A percentile compares a stretch with the other conserved stretches of the same genome.
Evolutionary conservation across 2,329 filamentous ascomycete genomes (phyloP).

Genomic region (Pseudogymnoascus sp.): DNA sequence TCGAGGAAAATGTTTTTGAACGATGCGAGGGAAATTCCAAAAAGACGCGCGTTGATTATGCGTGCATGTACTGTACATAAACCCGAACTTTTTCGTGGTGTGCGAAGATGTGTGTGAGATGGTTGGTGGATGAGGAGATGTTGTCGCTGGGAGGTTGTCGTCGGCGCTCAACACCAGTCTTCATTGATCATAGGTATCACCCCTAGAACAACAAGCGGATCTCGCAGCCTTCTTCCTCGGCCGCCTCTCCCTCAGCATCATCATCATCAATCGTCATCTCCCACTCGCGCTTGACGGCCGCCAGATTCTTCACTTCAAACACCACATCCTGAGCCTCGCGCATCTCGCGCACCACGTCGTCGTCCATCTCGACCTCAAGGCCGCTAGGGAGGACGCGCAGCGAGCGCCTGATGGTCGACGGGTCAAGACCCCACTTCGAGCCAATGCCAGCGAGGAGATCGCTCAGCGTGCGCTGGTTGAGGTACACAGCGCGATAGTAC

Average conservation of each 20-base stretch:
- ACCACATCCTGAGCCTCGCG: conserved; percentile 90
- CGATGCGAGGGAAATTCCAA: not conserved
- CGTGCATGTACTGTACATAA: not conserved
- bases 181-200: not conserved
- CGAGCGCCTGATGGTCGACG: conserved; percentile 60
- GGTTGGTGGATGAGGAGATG: not conserved
- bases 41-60: not conserved
- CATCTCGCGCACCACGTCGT: conserved; percentile 77
- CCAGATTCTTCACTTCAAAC: conserved; percentile 53
- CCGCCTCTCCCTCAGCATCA: conserved; percentile 17
- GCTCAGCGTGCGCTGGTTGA: conserved; percentile 65
- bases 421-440: conserved; percentile 72
- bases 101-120: not conserved
- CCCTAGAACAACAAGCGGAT: conserved; percentile 30
- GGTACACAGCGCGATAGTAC: conserved; percentile 78
- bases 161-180: not conserved
- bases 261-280: conserved; percentile 50
- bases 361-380: conserved; percentile 78
- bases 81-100: not conserved
- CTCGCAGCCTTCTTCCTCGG: conserved; percentile 25
- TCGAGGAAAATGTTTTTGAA: not conserved
- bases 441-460: conserved; percentile 69
- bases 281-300: conserved; percentile 47
- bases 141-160: not conserved
- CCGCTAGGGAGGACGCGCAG: conserved; percentile 67